Evolutionary conservation across 495 filamentous ascomycete species (phyloP).

Genomic region (Patellaria atrata): DNA sequence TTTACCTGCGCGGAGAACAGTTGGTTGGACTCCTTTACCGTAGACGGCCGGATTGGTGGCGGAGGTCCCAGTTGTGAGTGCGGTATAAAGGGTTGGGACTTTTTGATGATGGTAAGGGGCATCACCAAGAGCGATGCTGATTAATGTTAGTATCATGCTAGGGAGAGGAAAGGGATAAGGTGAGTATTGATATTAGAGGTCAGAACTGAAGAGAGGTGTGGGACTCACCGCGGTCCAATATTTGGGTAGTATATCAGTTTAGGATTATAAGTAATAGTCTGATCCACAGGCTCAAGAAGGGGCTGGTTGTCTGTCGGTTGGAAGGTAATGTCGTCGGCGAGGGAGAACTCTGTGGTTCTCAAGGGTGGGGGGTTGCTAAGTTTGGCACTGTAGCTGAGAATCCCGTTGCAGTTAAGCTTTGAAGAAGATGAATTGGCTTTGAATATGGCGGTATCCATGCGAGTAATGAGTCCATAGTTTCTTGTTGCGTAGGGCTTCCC

Average conservation of each 20-base stretch:
- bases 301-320: slow-evolving; percentile 12
- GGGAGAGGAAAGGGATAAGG: neutral
- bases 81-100: slow-evolving; percentile 3
- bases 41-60: neutral
- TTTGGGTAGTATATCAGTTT: slow-evolving; percentile 12
- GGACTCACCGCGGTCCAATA: slow-evolving; percentile 7
- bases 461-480: slow-evolving; percentile 10
- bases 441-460: slow-evolving; percentile 17
- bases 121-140: neutral
- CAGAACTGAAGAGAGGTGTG: neutral
- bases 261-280: slow-evolving; percentile 7
- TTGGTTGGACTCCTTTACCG: neutral
- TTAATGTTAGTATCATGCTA: neutral
- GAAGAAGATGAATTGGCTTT: neutral
- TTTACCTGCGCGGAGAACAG: neutral
- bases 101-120: neutral
- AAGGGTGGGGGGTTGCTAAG: slow-evolving; percentile 1
- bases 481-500: slow-evolving; percentile 1
- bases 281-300: slow-evolving; percentile 2
- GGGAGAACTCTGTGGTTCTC: neutral
- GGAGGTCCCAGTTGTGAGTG: neutral
- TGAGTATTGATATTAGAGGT: too few relatives aligned
- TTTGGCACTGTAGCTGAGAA: slow-evolving; percentile 2
- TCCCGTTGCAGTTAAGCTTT: slow-evolving; percentile 12
- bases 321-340: slow-evolving; percentile 15